A percentile compares a stretch with the other conserved stretches of the same genome.
These are phyloP conservation scores for Pseudogymnoascus sp. DNA, from an alignment of 2,329 filamentous ascomycete species.

Conservation along the genomic window DNA sequence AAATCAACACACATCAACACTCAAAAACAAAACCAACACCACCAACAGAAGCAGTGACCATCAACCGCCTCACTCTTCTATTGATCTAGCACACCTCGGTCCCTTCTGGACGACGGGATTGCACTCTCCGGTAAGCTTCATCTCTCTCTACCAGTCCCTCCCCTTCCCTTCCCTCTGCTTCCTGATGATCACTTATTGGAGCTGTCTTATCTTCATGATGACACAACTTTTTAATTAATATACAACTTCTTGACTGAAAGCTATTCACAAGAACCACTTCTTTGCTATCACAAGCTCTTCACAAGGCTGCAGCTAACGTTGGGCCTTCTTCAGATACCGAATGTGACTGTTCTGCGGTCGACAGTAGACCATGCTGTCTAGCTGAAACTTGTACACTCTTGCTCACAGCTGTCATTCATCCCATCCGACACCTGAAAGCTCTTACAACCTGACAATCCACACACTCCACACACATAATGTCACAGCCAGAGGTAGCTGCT, in stretches of 20 bases:
- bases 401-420: background rate
- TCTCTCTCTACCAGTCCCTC: background rate
- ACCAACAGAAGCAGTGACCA: background rate
- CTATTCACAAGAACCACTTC: background rate
- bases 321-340: background rate
- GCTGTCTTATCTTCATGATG: constrained; percentile 30
- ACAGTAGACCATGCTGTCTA: constrained; percentile 6
- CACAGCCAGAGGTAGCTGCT: constrained; percentile 13
- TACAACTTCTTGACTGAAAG: constrained; percentile 21
- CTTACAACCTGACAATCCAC: background rate
- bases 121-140: background rate
- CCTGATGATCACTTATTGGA: constrained; percentile 29
- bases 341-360: constrained; percentile 7
- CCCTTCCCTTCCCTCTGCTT: background rate
- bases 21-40: background rate
- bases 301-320: constrained; percentile 9
- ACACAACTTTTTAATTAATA: constrained; percentile 22
- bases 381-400: background rate
- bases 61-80: background rate
- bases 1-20: background rate
- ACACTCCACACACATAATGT: no score
- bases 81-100: background rate
- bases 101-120: background rate
- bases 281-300: constrained; percentile 2
- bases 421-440: background rate